Percentiles rank a stretch among this genome's conserved stretches.
phyloP scores from a whole-genome alignment of 495 filamentous ascomycete genomes.

The Penicillium chermesinum region DNA sequence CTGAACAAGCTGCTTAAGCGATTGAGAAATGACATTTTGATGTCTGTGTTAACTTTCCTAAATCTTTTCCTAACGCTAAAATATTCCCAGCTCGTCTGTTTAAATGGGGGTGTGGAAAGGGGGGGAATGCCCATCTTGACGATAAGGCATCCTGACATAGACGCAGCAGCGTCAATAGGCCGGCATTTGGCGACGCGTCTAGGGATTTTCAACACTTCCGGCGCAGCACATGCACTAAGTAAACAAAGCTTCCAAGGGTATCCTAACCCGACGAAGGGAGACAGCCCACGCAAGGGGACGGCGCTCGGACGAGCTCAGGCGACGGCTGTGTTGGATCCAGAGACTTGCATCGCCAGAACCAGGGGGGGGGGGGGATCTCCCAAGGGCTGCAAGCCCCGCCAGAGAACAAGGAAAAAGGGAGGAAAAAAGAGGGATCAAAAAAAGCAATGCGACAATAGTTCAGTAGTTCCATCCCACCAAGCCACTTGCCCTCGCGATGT shows the following conservation, averaged over 20 bases:
- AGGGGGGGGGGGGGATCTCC: too few relatives aligned
- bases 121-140: background rate
- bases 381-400: background rate
- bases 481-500: background rate
- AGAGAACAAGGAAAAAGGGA: background rate
- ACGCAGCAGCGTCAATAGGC: background rate
- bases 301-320: background rate
- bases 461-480: background rate
- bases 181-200: background rate
- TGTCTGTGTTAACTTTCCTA: background rate
- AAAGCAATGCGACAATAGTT: background rate
- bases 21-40: conserved; percentile 16
- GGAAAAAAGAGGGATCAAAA: background rate
- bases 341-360: background rate
- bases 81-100: too few relatives aligned
- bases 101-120: background rate
- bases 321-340: background rate
- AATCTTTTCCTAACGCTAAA: too few relatives aligned
- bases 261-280: background rate
- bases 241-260: background rate
- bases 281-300: background rate
- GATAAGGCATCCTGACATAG: background rate
- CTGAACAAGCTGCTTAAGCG: conserved; percentile 13
- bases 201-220: background rate
- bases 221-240: background rate